Evolutionary conservation across 176 grass and related monocot genomes (phyloP).

Genomic region (Eleusine coracana): DNA sequence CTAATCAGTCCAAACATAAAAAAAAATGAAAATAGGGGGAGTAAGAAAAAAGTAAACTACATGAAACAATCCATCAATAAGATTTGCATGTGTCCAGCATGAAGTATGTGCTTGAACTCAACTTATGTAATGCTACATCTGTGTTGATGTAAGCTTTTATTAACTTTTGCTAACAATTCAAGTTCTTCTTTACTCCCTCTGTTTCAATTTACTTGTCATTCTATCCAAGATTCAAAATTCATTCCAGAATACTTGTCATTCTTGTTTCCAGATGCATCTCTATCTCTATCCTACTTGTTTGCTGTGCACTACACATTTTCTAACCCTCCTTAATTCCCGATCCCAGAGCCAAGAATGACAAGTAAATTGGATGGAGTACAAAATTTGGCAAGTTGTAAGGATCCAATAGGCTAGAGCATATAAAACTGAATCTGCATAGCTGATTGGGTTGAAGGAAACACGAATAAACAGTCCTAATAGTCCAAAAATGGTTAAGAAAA

Average conservation of each 20-base stretch:
- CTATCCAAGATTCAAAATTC: too few species aligned
- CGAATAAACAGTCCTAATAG: conserved; percentile 11
- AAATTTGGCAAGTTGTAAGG: conserved; percentile 1
- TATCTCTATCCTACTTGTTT: too few species aligned
- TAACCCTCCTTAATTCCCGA: too few species aligned
- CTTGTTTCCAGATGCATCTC: too few species aligned
- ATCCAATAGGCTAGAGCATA: conserved; percentile 2
- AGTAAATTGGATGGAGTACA: background rate
- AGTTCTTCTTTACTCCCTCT: background rate
- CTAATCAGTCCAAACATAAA: background rate
- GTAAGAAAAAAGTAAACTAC: background rate
- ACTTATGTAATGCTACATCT: background rate
- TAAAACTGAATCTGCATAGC: conserved; percentile 27
- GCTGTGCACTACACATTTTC: too few species aligned
- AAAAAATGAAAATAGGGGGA: background rate
- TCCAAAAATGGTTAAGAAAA: background rate
- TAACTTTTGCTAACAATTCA: background rate
- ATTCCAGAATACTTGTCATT: too few species aligned
- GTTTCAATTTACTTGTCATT: too few species aligned
- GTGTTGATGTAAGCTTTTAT: conserved; percentile 18
- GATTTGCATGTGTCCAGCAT: background rate
- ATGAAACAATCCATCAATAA: conserved; percentile 15
- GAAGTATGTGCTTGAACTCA: background rate
- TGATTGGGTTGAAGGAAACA: background rate
- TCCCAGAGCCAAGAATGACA: too few species aligned